Base-by-base conservation (phyloP, 1,284 basidiomycete genomes). In the Ceratobasidium sp. region DNA sequence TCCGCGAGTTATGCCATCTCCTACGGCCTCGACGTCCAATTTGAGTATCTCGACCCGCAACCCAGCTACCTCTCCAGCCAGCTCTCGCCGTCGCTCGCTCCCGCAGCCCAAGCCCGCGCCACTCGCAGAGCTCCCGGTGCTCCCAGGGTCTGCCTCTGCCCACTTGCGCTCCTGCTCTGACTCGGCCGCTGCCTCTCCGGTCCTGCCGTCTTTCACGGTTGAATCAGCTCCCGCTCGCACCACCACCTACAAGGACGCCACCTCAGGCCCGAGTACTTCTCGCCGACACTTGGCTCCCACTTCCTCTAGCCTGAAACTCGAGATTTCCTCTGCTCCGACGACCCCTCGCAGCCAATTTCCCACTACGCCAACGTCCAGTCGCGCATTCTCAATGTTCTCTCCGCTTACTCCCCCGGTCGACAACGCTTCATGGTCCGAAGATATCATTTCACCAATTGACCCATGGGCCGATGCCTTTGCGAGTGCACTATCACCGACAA, bases 101-200 rank as follows among this genome's bases (percentile, higher is more conserved):
- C 76, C 76, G 6, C 65, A 77, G 39, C 65, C 76, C 54, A 77
- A 77, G 67, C 76, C 76, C 3, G 67, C 67, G 13, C 76, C 76
- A 4, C 39, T 67, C 28, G 49, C 65, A 10, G 39, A 60, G 45
- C 68, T 67, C 5, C 76, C 76, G 4, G 31, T 61, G 7, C 20
- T 71, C 23, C 76, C 76, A 42, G 31, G 31, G 10, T 11, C 28
- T 28, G 58, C 31, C 58, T n/a, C 58, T 17, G 31, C 66, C 15
- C 66, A 69, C 69, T 20, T 28, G 39, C 65, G 58, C 51, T 35
- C 58, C 13, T 68, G 54, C 76, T 69, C 58, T 56, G 68, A 58
- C 33, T 51, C 56, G 33, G 51, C 33, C 13, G 35, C 66, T 31
- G 26, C 67, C 5, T 76, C 64, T 1, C 56, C 76, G 2, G 33